phyloP scores from a whole-genome alignment of 441 rosid species.

The Erodium moschatum region DNA sequence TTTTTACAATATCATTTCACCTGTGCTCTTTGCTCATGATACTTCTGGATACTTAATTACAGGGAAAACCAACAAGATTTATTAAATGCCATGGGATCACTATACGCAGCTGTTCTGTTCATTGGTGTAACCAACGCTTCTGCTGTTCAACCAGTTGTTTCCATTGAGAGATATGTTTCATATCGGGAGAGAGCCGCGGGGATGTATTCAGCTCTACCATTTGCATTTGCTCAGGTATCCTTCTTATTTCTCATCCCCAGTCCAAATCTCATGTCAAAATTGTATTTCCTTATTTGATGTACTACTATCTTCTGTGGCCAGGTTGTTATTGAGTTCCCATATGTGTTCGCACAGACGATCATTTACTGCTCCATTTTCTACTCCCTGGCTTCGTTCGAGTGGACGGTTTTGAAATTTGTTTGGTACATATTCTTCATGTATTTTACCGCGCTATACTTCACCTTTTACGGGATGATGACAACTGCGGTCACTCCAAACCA shows the following conservation, averaged over 20 bases:
- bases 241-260: constrained; percentile 10
- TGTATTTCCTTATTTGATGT: constrained; percentile 6
- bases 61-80: constrained; percentile 44
- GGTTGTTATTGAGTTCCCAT: constrained; percentile 92
- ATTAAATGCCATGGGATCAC: constrained; percentile 59
- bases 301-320: constrained; percentile 27
- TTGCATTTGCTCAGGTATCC: constrained; percentile 55
- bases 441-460: constrained; percentile 81
- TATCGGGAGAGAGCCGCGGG: constrained; percentile 75
- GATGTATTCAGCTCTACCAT: constrained; percentile 76
- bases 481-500: constrained; percentile 96
- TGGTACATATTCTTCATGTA: constrained; percentile 97
- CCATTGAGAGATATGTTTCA: constrained; percentile 54
- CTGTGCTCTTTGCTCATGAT: not conserved
- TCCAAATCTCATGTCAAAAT: not conserved
- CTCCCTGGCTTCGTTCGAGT: constrained; percentile 80
- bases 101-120: constrained; percentile 55
- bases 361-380: constrained; percentile 73
- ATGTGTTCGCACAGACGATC: constrained; percentile 66
- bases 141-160: constrained; percentile 48
- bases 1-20: not conserved
- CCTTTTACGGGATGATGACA: constrained; percentile 97
- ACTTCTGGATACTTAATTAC: not conserved
- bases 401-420: constrained; percentile 68
- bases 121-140: constrained; percentile 54